phyloP scores from a whole-genome alignment of 306 rosid species.

The Cucurbita maxima region DNA sequence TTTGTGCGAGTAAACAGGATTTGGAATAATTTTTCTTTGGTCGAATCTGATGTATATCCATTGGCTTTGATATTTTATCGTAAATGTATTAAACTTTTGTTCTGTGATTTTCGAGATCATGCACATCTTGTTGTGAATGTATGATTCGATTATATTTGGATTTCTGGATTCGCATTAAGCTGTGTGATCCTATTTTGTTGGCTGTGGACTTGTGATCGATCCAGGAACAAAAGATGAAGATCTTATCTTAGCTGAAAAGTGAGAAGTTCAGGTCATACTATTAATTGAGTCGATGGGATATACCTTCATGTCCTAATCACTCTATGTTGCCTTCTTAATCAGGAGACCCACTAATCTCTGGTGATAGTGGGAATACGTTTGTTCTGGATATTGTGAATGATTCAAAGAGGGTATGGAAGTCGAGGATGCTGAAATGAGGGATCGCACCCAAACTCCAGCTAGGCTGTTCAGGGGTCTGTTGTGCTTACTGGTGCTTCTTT shows the following conservation, averaged over 20 bases:
- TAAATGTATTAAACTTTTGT: neutral
- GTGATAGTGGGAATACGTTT: neutral
- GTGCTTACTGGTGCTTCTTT: conserved; percentile 67
- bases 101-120: neutral
- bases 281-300: neutral
- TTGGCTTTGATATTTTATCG: neutral
- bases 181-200: neutral
- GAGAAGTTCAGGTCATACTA: neutral
- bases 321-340: neutral
- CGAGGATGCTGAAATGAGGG: conserved; percentile 30
- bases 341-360: neutral
- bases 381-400: conserved; percentile 22
- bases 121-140: neutral
- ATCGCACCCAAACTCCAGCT: conserved; percentile 49
- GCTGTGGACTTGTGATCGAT: neutral
- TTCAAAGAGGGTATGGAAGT: conserved; percentile 52
- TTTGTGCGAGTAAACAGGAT: neutral
- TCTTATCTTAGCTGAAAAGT: neutral
- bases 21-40: neutral
- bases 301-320: neutral
- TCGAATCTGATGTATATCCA: neutral
- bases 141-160: neutral
- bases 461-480: conserved; percentile 57
- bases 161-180: neutral
- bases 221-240: neutral